These are phyloP conservation scores for Rhodotorula taiwanensis DNA, from an alignment of 768 basidiomycete genomes.

Conservation along the genomic window DNA sequence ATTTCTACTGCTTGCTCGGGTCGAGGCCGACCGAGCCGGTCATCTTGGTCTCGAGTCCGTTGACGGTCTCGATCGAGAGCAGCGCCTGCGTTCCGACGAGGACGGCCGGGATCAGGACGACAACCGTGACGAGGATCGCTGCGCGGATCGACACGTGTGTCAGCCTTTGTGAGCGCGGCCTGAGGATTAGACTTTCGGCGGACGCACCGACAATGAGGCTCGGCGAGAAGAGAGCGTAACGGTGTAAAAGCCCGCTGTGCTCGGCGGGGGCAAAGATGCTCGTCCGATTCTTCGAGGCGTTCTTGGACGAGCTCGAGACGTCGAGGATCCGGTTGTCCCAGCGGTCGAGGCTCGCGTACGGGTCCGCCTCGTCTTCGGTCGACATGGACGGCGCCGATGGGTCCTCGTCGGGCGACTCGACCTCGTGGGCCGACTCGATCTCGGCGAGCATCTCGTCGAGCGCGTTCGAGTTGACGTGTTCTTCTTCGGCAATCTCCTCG, in stretches of 20 bases:
- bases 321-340: constrained; percentile 10
- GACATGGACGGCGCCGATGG: not conserved
- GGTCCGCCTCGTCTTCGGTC: too few species aligned
- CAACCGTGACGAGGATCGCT: constrained; percentile 33
- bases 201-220: constrained; percentile 27
- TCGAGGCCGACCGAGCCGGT: constrained; percentile 28
- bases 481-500: constrained; percentile 25
- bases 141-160: not conserved
- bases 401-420: not conserved
- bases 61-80: constrained; percentile 31
- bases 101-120: constrained; percentile 35
- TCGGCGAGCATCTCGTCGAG: constrained; percentile 16
- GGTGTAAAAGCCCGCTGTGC: constrained; percentile 18
- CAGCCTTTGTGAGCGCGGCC: too few species aligned
- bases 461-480: not conserved
- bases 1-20: constrained; percentile 15
- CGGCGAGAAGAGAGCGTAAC: constrained; percentile 34
- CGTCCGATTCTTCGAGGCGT: constrained; percentile 19
- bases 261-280: constrained; percentile 28
- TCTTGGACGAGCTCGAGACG: not conserved
- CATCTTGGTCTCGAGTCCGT: constrained; percentile 40
- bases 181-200: too few species aligned
- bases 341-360: too few species aligned
- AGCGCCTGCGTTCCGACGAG: constrained; percentile 27
- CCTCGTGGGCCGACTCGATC: constrained; percentile 3